Conservation (phyloP, 2,329 filamentous ascomycete species). For the Helminthosporium solani region DNA sequence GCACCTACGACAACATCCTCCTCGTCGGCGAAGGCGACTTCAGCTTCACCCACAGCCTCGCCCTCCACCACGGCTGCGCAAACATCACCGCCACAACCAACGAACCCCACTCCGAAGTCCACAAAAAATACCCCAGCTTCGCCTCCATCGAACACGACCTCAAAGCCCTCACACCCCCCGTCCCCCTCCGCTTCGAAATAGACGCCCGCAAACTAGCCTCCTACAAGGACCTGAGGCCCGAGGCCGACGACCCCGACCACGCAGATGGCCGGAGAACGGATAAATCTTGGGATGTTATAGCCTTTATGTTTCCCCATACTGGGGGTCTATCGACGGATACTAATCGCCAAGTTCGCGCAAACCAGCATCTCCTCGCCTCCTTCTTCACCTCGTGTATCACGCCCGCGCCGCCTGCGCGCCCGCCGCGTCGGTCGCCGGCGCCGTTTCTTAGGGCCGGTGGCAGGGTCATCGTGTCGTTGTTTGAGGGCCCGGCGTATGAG, state of each 20-base stretch:
- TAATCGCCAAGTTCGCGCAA: constrained; percentile 89
- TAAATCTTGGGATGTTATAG: constrained; percentile 68
- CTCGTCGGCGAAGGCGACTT: constrained; percentile 79
- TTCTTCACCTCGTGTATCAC: constrained; percentile 37
- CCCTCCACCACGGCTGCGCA: constrained; percentile 64
- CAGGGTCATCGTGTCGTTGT: constrained; percentile 76
- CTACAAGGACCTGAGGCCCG: constrained; percentile 29
- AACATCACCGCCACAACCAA: constrained; percentile 69
- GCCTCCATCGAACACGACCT: constrained; percentile 38
- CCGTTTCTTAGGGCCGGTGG: constrained; percentile 55
- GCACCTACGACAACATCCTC: constrained; percentile 66
- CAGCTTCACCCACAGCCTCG: constrained; percentile 70
- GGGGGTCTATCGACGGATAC: constrained; percentile 90
- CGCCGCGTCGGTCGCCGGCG: constrained; percentile 27
- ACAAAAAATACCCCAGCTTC: constrained; percentile 50
- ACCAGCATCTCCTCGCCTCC: constrained; percentile 48
- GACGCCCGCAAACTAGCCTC: constrained; percentile 61
- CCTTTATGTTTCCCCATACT: constrained; percentile 98
- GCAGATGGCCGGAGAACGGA: background rate
- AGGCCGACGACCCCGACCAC: constrained; percentile 19
- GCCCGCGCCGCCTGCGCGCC: background rate
- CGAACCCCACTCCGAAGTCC: constrained; percentile 61
- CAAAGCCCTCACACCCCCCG: constrained; percentile 32
- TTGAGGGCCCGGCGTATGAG: constrained; percentile 92
- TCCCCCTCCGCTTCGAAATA: constrained; percentile 54